phyloP scores from a whole-genome alignment of 176 grass and related monocot species.

The Phyllostachys edulis region DNA sequence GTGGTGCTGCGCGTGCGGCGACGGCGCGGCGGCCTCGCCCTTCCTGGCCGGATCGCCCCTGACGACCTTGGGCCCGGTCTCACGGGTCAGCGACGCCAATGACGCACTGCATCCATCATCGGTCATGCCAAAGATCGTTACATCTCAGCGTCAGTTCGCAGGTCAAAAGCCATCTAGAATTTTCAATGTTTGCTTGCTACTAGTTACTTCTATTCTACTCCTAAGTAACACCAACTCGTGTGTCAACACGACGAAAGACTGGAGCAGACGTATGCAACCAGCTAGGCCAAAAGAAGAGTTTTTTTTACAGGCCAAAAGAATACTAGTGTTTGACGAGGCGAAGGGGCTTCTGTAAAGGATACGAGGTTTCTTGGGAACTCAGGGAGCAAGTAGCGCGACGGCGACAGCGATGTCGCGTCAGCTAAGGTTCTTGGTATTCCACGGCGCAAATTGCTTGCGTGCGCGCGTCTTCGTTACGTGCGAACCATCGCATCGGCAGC shows the following conservation, averaged over 20 bases:
- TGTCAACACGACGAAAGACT: neutral
- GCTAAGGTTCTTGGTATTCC: neutral
- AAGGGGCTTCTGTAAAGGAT: neutral
- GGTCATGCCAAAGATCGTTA: neutral
- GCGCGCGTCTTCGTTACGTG: neutral
- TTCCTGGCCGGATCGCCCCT: conserved; percentile 88
- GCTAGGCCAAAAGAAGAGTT: neutral
- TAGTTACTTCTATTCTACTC: neutral
- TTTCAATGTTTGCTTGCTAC: neutral
- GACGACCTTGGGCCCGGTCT: conserved; percentile 79
- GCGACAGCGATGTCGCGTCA: conserved; percentile 14
- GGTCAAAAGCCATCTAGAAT: neutral
- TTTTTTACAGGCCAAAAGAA: neutral
- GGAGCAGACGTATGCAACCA: neutral
- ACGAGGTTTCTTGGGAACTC: conserved; percentile 10
- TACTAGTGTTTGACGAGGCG: neutral
- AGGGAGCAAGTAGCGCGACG: neutral
- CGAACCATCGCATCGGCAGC: neutral
- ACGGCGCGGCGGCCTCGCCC: conserved; percentile 22
- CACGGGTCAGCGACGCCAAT: conserved; percentile 92
- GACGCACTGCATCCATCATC: conserved; percentile 63
- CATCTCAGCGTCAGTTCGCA: conserved; percentile 18
- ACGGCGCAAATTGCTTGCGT: neutral
- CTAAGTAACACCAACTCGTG: neutral
- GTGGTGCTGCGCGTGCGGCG: conserved; percentile 29